Conservation (phyloP, 2,329 filamentous ascomycete species). For the Chaetomium strumarium region DNA sequence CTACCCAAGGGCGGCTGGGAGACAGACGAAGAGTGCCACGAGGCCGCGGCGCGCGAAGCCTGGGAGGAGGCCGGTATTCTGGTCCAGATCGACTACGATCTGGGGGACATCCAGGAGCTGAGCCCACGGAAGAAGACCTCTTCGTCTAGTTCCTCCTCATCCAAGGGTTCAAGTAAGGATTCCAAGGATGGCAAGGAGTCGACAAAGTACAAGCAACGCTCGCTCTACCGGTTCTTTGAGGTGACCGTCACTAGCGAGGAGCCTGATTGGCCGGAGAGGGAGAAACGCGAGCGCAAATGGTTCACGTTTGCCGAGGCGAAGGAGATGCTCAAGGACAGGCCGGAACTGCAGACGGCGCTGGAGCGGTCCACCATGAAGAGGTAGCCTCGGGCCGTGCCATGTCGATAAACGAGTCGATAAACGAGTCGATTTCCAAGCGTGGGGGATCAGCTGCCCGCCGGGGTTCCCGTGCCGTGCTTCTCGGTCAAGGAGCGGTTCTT, state of each 20-base stretch:
- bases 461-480: not conserved
- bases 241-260: constrained; percentile 83
- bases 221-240: constrained; percentile 77
- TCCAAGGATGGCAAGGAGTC: constrained; percentile 11
- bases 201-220: constrained; percentile 51
- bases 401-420: constrained; percentile 13
- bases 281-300: constrained; percentile 88
- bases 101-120: constrained; percentile 81
- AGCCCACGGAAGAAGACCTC: constrained; percentile 61
- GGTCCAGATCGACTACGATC: constrained; percentile 75
- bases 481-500: not conserved
- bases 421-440: not conserved
- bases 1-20: constrained; percentile 98
- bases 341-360: constrained; percentile 83
- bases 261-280: constrained; percentile 83
- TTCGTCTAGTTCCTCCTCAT: constrained; percentile 27
- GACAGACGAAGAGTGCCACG: constrained; percentile 78
- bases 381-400: constrained; percentile 25
- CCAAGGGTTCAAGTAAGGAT: constrained; percentile 7
- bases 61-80: constrained; percentile 97
- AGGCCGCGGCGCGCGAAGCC: constrained; percentile 83
- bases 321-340: constrained; percentile 67
- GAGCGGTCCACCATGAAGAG: constrained; percentile 68
- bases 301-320: constrained; percentile 79
- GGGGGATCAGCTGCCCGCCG: not conserved